Conservation (phyloP, 177 flowering plant species). For the Vitis hybrid region DNA sequence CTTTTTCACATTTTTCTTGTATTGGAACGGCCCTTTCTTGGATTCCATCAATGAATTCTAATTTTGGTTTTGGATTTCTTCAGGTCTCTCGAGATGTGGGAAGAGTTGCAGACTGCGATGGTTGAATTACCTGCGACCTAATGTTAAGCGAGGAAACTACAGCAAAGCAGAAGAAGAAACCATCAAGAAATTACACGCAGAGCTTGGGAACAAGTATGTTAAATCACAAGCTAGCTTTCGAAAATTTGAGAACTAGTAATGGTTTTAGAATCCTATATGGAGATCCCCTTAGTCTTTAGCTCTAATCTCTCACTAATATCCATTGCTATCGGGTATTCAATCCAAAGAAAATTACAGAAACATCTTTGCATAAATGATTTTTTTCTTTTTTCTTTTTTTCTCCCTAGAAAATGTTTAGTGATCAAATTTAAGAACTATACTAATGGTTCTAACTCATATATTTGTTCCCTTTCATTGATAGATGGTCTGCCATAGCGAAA, state of each 20-base stretch:
- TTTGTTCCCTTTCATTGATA: not conserved
- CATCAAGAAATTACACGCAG: constrained; percentile 22
- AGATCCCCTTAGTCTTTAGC: too few relatives aligned
- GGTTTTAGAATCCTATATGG: too few relatives aligned
- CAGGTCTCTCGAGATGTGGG: constrained; percentile 29
- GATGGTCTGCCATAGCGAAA: constrained; percentile 28
- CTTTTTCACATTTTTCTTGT: not conserved
- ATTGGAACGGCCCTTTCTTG: too few relatives aligned
- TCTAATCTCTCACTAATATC: too few relatives aligned
- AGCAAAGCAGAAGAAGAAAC: constrained; percentile 22
- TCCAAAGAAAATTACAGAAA: too few relatives aligned
- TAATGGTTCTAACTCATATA: not conserved
- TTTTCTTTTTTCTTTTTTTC: not conserved
- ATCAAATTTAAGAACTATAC: not conserved
- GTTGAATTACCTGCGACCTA: constrained; percentile 28
- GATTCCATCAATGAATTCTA: not conserved
- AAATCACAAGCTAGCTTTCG: too few relatives aligned
- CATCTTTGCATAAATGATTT: too few relatives aligned
- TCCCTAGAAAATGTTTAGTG: not conserved
- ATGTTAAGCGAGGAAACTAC: constrained; percentile 25
- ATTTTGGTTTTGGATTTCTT: not conserved
- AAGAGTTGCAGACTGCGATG: constrained; percentile 38
- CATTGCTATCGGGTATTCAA: too few relatives aligned
- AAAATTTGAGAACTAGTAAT: too few relatives aligned
- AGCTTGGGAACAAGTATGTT: constrained; percentile 25